phyloP scores from a whole-genome alignment of 2,329 filamentous ascomycete species.

The Phialophora verrucosa region DNA sequence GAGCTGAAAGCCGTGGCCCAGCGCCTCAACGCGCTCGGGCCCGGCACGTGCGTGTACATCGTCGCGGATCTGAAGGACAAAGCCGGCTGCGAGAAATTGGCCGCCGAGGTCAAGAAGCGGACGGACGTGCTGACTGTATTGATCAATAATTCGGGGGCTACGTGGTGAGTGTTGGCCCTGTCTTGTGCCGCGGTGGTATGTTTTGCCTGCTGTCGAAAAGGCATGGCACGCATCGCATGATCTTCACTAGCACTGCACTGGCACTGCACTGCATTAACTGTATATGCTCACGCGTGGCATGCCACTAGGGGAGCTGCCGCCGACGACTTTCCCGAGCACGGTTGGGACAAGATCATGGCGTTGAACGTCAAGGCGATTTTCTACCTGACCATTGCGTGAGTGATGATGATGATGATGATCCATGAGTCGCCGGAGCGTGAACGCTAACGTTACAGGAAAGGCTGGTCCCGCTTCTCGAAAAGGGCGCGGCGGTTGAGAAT shows the following conservation, averaged over 20 bases:
- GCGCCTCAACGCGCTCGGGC: slow-evolving; percentile 58
- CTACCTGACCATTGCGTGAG: slow-evolving; percentile 46
- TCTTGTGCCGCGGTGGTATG: too few relatives aligned
- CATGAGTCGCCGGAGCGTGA: not conserved
- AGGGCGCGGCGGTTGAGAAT: slow-evolving; percentile 33
- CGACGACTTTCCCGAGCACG: slow-evolving; percentile 62
- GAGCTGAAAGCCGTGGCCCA: slow-evolving; percentile 53
- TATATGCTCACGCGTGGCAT: slow-evolving; percentile 36
- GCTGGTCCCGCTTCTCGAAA: slow-evolving; percentile 4
- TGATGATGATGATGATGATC: not conserved
- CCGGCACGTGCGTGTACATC: slow-evolving; percentile 58
- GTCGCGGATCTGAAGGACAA: slow-evolving; percentile 60
- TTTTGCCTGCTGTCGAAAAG: too few relatives aligned
- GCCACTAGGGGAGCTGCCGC: slow-evolving; percentile 58
- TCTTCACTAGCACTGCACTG: too few relatives aligned
- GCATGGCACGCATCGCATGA: too few relatives aligned
- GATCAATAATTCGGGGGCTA: slow-evolving; percentile 47
- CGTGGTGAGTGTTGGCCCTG: slow-evolving; percentile 1
- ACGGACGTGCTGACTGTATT: slow-evolving; percentile 53
- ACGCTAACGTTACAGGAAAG: not conserved
- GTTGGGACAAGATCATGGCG: slow-evolving; percentile 63
- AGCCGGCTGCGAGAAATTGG: slow-evolving; percentile 56
- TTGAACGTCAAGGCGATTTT: slow-evolving; percentile 62
- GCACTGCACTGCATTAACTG: too few relatives aligned
- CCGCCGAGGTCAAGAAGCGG: slow-evolving; percentile 55